These are phyloP conservation scores for Neofusicoccum parvum DNA, from an alignment of 2,329 filamentous ascomycete species.

Conservation along the genomic window DNA sequence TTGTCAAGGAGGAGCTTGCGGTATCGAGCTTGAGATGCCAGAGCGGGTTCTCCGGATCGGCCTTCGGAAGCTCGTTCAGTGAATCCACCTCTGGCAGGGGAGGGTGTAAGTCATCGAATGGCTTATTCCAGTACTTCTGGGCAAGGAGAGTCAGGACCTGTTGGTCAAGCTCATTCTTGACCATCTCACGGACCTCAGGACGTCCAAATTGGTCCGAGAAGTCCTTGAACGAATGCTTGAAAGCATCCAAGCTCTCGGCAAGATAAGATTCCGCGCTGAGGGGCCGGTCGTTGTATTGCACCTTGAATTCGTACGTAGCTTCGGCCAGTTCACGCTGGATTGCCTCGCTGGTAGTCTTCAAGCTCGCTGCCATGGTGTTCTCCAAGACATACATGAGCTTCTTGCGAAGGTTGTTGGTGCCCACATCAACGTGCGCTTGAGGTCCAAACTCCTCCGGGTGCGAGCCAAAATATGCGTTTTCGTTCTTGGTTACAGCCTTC, in stretches of 20 bases:
- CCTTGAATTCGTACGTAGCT: constrained; percentile 97
- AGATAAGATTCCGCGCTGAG: constrained; percentile 95
- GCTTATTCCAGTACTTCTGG: constrained; percentile 96
- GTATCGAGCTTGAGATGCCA: constrained; percentile 96
- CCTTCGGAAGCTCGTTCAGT: constrained; percentile 77
- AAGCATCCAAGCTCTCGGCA: constrained; percentile 89
- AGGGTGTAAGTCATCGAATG: constrained; percentile 77
- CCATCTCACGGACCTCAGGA: constrained; percentile 81
- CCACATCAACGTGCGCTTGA: constrained; percentile 72
- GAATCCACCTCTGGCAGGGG: constrained; percentile 69
- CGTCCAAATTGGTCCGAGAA: constrained; percentile 90
- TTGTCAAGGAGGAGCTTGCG: constrained; percentile 85
- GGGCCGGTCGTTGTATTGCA: constrained; percentile 96
- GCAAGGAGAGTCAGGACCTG: constrained; percentile 91
- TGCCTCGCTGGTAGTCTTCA: constrained; percentile 86
- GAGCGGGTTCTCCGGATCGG: constrained; percentile 80
- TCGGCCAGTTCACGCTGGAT: constrained; percentile 96
- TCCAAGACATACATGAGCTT: constrained; percentile 97
- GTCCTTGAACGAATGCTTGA: constrained; percentile 97
- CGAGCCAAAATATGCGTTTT: constrained; percentile 80
- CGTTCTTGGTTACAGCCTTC: constrained; percentile 81
- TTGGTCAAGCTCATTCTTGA: constrained; percentile 93
- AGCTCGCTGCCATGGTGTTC: constrained; percentile 91
- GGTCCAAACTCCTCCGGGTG: constrained; percentile 80
- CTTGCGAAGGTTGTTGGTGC: constrained; percentile 84